Evolutionary conservation across 768 basidiomycete species (phyloP), one percentile per base, ranked within the genome.

Genomic region (Mycena kentingensis): DNA sequence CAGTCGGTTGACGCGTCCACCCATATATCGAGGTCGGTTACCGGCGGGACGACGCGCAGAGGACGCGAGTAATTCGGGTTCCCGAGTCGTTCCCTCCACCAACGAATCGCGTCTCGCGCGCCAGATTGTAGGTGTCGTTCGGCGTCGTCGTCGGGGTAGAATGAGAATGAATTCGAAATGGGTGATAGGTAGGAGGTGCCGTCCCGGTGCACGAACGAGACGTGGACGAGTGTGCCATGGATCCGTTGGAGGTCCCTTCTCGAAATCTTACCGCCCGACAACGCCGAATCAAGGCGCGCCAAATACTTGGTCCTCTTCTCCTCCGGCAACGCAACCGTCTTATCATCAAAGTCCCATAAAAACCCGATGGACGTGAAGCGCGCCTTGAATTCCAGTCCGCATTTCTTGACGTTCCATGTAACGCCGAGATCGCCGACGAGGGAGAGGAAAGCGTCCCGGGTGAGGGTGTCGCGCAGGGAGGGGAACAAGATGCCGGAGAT

Each of bases 1-100:
- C 68, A 75, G 0, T 59, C 62, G 0, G 72, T 76, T 1, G 69
- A 73, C 1, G 73, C 73, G 48, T 75, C 74, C 5, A 73, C 71
- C 35, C 27, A 74, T 4, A 75, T 41, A 2, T 50, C 52, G 2
- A 63, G 37, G 29, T 65, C 62, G 1, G 19, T 22, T 0, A 54
- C 24, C 1, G 53, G 49, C 2, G 29, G 41, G 19, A 26, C 32
- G 4, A 54, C 49, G 4, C 15, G 8, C 13, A 70, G 60, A 0
- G 54, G 50, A 3, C 69, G 57, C n/a, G 18, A 39, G 6, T 34
- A 15, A 5, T 2, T 19, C 0, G 63, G 41, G 15, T 22, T 11
- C 0, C 36, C 19, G 0, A 71, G 55, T 0, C 18, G 21, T 0
- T 22, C 19, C 0, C 24, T 26, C 75, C 75, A 77, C 73, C 71